Evolutionary conservation across 2,329 filamentous ascomycete genomes (phyloP), one percentile per base, ranked within the genome.

Genomic region (Colletotrichum nymphaeae): DNA sequence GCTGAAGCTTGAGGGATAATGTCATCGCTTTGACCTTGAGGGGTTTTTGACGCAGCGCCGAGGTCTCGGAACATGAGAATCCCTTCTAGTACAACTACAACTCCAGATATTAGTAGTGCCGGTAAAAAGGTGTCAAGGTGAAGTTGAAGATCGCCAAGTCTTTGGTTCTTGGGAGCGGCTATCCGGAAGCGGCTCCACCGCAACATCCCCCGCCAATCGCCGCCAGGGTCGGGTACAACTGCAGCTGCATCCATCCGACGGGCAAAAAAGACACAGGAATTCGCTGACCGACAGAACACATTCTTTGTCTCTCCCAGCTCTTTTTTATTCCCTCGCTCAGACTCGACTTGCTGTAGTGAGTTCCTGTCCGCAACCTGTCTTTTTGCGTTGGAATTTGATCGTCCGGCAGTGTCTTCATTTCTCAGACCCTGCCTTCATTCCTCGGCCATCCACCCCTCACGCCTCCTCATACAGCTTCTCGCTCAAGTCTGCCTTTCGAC

Each of bases 181-280:
- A 42, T 56, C 69, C 69, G 69, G 66, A 69, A 58, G 37, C 65
- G 69, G 69, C 53, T 72, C 70, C 70, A 72, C 70, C 30, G 22
- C 65, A 59, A 58, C 19, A 37, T 49, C 14, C 60, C 67, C 60
- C 60, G 28, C 67, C 68, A 69, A 69, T 63, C 66, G 42, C 65
- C 60, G 19, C 37, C 14, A 49, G 37, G 28, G 62, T 64, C 64
- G n/a, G 64, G 59, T 58, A 35, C 42, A 63, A 22, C 65, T 67
- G 57, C 65, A 67, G 57, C 57, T 67, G 65, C 65, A 67, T 52
- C 46, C 28, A 62, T 63, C 37, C 26, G 37, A 63, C 59, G 28
- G 59, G 24, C 11, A n/a, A 22, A 63, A n/a, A 22, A 52, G n/a
- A 53, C 46, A 35, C 62, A 55, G 42, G 46, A 57, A 56, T 65